Evolutionary conservation across 2,329 filamentous ascomycete species (phyloP).

Genomic region (Paecilomyces sp.): DNA sequence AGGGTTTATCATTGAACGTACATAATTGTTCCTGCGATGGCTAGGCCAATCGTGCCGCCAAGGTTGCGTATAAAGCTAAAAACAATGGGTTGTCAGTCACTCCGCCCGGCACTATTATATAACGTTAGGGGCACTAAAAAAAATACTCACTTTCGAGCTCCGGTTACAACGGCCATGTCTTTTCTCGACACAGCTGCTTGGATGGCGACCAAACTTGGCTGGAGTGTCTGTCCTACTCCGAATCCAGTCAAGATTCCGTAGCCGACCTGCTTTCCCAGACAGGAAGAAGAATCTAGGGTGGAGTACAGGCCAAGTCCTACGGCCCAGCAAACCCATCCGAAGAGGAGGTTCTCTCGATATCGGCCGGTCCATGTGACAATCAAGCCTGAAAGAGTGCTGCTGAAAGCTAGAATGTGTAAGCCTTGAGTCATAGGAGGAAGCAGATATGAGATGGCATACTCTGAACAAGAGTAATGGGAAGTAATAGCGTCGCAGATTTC

Average conservation of each 20-base stretch:
- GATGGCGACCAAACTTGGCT: constrained; percentile 1
- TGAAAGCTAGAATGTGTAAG: constrained; percentile 38
- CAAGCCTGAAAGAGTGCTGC: constrained; percentile 46
- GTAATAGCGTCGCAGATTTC: constrained; percentile 43
- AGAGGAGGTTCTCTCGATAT: constrained; percentile 48
- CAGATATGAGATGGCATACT: constrained; percentile 14
- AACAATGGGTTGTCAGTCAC: neutral
- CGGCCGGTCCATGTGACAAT: constrained; percentile 47
- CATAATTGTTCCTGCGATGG: constrained; percentile 35
- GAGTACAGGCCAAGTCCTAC: constrained; percentile 48
- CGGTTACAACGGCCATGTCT: neutral
- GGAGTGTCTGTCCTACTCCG: constrained; percentile 18
- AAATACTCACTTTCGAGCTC: neutral
- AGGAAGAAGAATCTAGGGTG: constrained; percentile 42
- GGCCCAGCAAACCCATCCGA: constrained; percentile 48
- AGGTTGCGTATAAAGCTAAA: constrained; percentile 35
- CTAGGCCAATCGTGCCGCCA: constrained; percentile 34
- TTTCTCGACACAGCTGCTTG: constrained; percentile 1
- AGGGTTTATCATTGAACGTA: constrained; percentile 9
- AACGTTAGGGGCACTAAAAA: neutral
- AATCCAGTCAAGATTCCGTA: constrained; percentile 48
- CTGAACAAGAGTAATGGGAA: constrained; percentile 46
- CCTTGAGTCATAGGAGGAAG: constrained; percentile 29
- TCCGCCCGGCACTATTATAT: neutral
- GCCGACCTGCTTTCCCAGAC: constrained; percentile 48